Percentiles rank a stretch among this genome's conserved stretches.
These are phyloP conservation scores for Ormosia emarginata DNA, from an alignment of 306 rosid genomes.

Conservation along the genomic window DNA sequence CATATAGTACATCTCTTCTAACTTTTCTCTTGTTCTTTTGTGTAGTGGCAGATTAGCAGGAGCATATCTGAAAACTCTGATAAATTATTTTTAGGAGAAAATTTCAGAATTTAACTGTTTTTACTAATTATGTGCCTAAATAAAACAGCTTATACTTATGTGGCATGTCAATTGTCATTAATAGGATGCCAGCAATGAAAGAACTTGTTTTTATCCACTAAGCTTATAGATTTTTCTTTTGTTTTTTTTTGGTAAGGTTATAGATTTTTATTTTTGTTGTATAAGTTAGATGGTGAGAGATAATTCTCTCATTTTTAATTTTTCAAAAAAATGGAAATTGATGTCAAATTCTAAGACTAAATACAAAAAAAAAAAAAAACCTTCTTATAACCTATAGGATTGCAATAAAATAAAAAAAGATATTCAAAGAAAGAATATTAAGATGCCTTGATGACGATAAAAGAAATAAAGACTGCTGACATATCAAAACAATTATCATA, in stretches of 20 bases:
- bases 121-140: not conserved
- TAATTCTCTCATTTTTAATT: too few species aligned
- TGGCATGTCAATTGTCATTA: too few species aligned
- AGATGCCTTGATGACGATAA: not conserved
- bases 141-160: not conserved
- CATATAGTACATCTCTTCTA: not conserved
- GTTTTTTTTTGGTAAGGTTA: too few species aligned
- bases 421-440: not conserved
- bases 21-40: not conserved
- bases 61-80: not conserved
- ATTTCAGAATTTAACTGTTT: too few species aligned
- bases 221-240: too few species aligned
- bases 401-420: not conserved
- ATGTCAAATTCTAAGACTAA: too few species aligned
- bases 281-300: too few species aligned
- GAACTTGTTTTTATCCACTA: too few species aligned
- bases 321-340: too few species aligned
- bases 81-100: not conserved
- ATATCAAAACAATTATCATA: not conserved
- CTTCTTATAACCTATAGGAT: not conserved
- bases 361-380: too few species aligned
- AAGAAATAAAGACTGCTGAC: not conserved
- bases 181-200: too few species aligned
- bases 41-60: not conserved
- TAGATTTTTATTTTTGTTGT: too few species aligned